Evolutionary conservation across 768 basidiomycete species (phyloP), one percentile per base, ranked within the genome.

Genomic region (Boletus eberwhitei): DNA sequence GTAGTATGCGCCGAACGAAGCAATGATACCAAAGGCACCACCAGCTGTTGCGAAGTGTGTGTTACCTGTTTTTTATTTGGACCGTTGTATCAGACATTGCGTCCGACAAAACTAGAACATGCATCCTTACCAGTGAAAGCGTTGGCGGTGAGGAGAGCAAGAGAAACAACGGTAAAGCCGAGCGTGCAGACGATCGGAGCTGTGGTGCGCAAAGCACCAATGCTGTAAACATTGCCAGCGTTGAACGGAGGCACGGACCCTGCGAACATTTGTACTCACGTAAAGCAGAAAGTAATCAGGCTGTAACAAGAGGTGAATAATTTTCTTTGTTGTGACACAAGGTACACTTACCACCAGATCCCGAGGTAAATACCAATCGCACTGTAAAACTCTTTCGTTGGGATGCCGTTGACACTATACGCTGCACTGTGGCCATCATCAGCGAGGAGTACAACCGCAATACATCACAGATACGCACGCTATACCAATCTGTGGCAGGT

Each of bases 1-100:
- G 16, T 70, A 68, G 66, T 65, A 70, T 50, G 67, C 64, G 11
- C 68, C 66, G 11, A 62, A 67, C 9, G 66, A 50, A 12, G 68
- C 66, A 26, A 68, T 22, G 41, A 70, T 16, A 45, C 66, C 66
- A 21, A 70, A 46, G 12, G 50, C 56, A 49, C 68, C 68, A 53
- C 68, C 68, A 8, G 55, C 65, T 4, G 68, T 69, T 24, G 63
- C 65, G 4, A 69, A 52, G 12, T 64, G 62, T 0, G 62, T 0
- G 36, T 54, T 67, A 8, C 64, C 65, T 67, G 5, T 32, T 45
- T 48, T 45, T 38, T 35, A 3, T 51, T n/a, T 34, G n/a, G 16
- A 29, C 8, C 39, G 34, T 4, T 24, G 13, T 9, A 11, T 61
- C 34, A 44, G 52, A 35, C 11, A 35, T 41, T 32, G 40, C 37